Evolutionary conservation across 1,284 basidiomycete genomes (phyloP).

Genomic region (Ganoderma sinense): DNA sequence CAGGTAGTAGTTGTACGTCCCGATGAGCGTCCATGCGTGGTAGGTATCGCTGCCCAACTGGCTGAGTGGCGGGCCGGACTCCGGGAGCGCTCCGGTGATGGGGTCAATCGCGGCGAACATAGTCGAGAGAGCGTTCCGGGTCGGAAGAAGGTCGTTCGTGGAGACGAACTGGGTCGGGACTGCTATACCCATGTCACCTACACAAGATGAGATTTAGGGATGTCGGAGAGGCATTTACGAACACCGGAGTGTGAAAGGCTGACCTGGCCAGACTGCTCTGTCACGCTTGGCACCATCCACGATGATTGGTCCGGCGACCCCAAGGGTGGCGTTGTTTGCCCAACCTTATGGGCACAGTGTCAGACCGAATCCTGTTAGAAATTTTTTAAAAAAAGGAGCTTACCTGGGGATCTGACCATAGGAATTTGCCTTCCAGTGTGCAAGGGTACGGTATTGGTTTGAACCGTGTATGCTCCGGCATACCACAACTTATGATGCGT

Average conservation of each 20-base stretch:
- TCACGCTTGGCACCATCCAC: conserved; percentile 71
- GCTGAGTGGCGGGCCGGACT: conserved; percentile 64
- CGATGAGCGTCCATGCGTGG: conserved; percentile 55
- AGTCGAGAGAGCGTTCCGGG: conserved; percentile 62
- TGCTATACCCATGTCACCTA: conserved; percentile 71
- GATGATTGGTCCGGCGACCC: conserved; percentile 65
- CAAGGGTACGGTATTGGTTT: conserved; percentile 62
- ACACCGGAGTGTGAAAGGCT: conserved; percentile 14
- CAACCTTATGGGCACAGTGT: conserved; percentile 46
- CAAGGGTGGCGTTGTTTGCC: conserved; percentile 63
- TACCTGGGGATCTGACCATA: conserved; percentile 47
- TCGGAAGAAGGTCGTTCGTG: conserved; percentile 62
- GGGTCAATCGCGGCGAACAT: conserved; percentile 65
- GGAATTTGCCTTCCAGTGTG: conserved; percentile 62
- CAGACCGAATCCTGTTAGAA: neutral
- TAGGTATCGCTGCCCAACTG: conserved; percentile 55
- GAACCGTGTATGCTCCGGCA: conserved; percentile 67
- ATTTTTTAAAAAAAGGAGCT: neutral
- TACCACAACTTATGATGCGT: conserved; percentile 55
- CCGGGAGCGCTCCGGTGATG: conserved; percentile 59
- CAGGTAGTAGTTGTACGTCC: conserved; percentile 52
- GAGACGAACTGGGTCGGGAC: conserved; percentile 68
- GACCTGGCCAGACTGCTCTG: conserved; percentile 42
- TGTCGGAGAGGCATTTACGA: neutral
- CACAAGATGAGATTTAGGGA: conserved; percentile 39